Evolutionary conservation across 306 rosid species (phyloP), one percentile per base, ranked within the genome.

Genomic region (Sicyos edulis): DNA sequence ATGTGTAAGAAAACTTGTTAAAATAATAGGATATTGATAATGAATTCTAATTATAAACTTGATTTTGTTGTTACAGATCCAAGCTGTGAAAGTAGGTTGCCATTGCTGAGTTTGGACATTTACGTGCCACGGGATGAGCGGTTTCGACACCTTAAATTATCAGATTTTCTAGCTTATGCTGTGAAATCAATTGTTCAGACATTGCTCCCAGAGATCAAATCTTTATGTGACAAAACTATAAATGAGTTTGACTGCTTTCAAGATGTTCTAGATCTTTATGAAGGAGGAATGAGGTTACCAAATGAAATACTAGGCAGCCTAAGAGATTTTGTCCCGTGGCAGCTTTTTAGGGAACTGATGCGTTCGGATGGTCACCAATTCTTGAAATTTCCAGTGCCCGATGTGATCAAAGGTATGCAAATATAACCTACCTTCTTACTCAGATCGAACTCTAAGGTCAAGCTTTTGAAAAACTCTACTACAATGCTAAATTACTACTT

Each of bases 81-180:
- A 54, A 72, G 79, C 65, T 74, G 79, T 22, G 99, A 93, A 84
- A 82, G 76, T 56, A 89, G 99, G 79, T 69, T 93, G 86, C 86
- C 79, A 21, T 87, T 93, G 44, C 67, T 89, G 37, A 86, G 86
- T 64, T 85, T 93, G 6, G 74, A 85, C 74, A 82, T 88, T 53
- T 93, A 93, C 71, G 96, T 93, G 49, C 99, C 97, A 12, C 82
- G 88, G 63, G 99, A 93, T 60, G 99, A 91, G 80, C 85, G 81
- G 55, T 93, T 93, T 75, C 82, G 88, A 32, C 83, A 80, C 22
- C 24, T 89, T 42, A 93, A 93, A 86, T 83, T 88, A 29, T 93
- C 96, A 0, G 96, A 91, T 78, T 91, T 88, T 77, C 76, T 91
- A 9, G 97, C 92, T 26, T 87, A 93, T 80, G 76, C 86, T 11